Base-by-base conservation (phyloP, 2,329 filamentous ascomycete genomes). In the Ophiognomonia clavigignenti-juglandacearum region DNA sequence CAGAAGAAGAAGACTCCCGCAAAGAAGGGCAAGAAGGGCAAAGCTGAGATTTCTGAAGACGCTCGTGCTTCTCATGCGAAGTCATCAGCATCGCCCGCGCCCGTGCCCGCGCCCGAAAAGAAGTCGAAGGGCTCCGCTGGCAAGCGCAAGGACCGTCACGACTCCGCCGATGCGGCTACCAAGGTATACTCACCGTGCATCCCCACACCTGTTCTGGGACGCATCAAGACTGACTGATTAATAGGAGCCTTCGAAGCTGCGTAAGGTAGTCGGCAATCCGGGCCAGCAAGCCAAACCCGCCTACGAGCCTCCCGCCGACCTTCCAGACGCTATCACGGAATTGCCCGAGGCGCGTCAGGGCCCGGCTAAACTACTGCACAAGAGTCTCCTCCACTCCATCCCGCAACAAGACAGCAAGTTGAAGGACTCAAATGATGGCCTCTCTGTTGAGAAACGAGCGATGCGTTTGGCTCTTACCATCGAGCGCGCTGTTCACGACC, bases 391-490 rank as follows among this genome's bases (percentile, higher is more conserved):
- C 35, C 75, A 82, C 45, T 75, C 85, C 48, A 75, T 95, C 48
- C 73, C 75, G n/a, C 65, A 73, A 29, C 80, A 86, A 27, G 77
- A 84, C 53, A 87, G 88, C 63, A n/a, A n/a, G n/a, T n/a, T n/a
- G n/a, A n/a, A n/a, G n/a, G n/a, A n/a, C n/a, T n/a, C n/a, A n/a
- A 73, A 78, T 46, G 78, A 80, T 14, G 71, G 78, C 9, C 83
- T 84, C 56, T 69, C 71, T 22, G 68, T 90, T 16, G 81, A 85
- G 40, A 74, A 75, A 9, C 70, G 87, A 49, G 83, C 85, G 10
- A 83, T 86, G 59, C 77, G 77, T 19, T 76, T 91, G 38, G 87
- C 86, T 13, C 69, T 96, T 22, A 79, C 88, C 54, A 85, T 97
- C 52, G 91, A 96, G 69, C 81, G 88, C 57, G 80, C 80, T 4